Conservation (phyloP, 345 rosid species). For the Corymbia maculata region DNA sequence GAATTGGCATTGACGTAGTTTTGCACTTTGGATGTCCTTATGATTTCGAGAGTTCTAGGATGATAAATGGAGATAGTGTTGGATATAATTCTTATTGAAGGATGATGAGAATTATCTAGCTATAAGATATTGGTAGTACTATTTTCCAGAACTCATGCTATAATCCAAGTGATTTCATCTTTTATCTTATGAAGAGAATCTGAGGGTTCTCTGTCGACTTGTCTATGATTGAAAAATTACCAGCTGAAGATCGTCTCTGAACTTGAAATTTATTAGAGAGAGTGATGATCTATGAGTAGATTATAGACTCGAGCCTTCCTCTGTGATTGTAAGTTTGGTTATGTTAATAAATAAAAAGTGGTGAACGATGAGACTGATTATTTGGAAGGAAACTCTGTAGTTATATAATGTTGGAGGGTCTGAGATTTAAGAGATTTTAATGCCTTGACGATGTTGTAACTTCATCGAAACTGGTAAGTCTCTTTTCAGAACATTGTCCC, state of each 20-base stretch:
- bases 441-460: not conserved
- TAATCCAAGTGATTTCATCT: not conserved
- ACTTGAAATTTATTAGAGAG: not conserved
- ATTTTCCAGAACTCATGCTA: not conserved
- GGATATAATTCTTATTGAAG: not conserved
- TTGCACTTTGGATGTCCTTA: not conserved
- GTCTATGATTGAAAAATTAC: not conserved
- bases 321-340: not conserved
- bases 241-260: not conserved
- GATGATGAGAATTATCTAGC: not conserved
- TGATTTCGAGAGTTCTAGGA: not conserved
- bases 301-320: not conserved
- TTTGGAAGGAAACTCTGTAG: not conserved
- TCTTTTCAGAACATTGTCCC: not conserved
- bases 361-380: not conserved
- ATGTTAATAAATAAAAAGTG: not conserved
- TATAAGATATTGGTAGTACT: not conserved
- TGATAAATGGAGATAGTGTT: not conserved
- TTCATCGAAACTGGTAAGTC: not conserved
- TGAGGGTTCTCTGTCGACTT: not conserved
- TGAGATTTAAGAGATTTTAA: not conserved
- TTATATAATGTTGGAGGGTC: not conserved
- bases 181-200: not conserved
- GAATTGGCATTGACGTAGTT: not conserved
- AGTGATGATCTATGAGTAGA: not conserved